Conservation (phyloP, 2,329 filamentous ascomycete genomes). For the Aspergillus sp. region DNA sequence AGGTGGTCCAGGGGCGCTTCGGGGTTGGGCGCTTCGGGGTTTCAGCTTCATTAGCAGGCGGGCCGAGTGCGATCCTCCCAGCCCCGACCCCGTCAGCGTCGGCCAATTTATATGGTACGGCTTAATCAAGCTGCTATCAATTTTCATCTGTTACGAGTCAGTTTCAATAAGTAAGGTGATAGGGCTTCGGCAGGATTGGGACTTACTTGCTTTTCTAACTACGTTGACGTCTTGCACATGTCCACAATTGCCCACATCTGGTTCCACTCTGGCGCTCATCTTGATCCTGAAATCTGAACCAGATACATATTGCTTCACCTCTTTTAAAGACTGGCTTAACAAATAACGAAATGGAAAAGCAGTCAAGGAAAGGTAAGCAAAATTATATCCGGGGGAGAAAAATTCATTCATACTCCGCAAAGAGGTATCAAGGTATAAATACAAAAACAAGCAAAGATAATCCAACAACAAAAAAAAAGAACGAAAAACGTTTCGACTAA, state of each 20-base stretch:
- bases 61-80: not conserved
- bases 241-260: no score
- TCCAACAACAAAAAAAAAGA: not conserved
- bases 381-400: not conserved
- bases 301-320: not conserved
- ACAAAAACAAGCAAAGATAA: slow-evolving; percentile 5
- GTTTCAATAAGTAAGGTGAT: not conserved
- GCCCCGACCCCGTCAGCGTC: not conserved
- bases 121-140: not conserved
- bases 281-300: not conserved
- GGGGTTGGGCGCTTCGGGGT: slow-evolving; percentile 17
- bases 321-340: not conserved
- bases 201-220: not conserved
- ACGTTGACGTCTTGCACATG: not conserved
- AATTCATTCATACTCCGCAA: slow-evolving; percentile 11
- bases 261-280: not conserved
- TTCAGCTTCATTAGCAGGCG: slow-evolving; percentile 24
- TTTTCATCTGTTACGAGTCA: not conserved
- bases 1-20: slow-evolving; percentile 2
- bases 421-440: slow-evolving; percentile 18
- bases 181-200: not conserved
- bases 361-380: not conserved
- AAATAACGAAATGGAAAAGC: not conserved
- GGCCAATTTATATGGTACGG: slow-evolving; percentile 8
- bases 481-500: not conserved